Evolutionary conservation across 2,329 filamentous ascomycete genomes (phyloP).

Genomic region (Neopestalotiopsis clavispora): DNA sequence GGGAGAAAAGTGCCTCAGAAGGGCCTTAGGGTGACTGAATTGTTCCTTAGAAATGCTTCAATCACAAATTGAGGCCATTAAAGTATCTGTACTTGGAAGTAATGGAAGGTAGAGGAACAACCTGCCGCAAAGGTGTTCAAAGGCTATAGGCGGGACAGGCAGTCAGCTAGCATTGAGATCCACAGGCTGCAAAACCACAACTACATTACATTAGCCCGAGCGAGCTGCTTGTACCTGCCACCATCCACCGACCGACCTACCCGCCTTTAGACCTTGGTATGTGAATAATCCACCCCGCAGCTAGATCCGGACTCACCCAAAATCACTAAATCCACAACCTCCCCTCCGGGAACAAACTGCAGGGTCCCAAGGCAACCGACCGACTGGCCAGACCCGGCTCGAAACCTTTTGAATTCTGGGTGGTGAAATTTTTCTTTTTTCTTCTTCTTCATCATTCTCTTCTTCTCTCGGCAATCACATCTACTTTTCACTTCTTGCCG

Average conservation of each 20-base stretch:
- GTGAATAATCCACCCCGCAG: not conserved
- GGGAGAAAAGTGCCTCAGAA: too few species aligned
- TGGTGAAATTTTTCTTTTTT: not conserved
- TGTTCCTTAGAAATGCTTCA: too few species aligned
- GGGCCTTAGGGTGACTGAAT: too few species aligned
- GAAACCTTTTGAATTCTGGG: not conserved
- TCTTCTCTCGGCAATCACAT: not conserved
- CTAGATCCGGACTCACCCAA: not conserved
- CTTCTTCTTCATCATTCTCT: not conserved
- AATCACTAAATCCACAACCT: constrained; percentile 1
- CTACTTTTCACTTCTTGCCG: not conserved
- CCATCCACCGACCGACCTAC: not conserved
- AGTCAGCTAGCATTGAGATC: too few species aligned
- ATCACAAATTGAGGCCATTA: too few species aligned
- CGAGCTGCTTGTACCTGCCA: not conserved
- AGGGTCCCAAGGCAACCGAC: not conserved
- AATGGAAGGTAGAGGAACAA: too few species aligned
- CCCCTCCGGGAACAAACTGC: not conserved
- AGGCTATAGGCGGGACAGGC: too few species aligned
- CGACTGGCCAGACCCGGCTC: not conserved
- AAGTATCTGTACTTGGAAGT: too few species aligned
- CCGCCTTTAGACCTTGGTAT: not conserved
- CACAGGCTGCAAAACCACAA: too few species aligned
- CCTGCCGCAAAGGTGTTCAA: too few species aligned
- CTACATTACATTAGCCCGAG: too few species aligned